Conservation (phyloP, 1,139 yeast species). For the Yamadazyma oceani region DNA sequence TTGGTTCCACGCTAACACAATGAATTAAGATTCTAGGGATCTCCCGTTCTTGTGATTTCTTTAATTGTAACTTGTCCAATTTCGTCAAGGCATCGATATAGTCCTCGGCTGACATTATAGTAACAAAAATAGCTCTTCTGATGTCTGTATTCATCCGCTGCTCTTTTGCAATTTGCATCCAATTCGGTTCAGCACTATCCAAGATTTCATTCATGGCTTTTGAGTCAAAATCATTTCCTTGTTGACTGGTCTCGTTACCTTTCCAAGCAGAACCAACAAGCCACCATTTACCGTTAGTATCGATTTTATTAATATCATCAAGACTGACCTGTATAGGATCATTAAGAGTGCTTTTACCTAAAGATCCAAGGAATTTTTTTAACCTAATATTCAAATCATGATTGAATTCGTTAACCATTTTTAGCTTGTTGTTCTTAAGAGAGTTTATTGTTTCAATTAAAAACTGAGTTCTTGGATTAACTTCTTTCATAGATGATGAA, state of each 20-base stretch:
- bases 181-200: constrained; percentile 76
- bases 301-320: constrained; percentile 75
- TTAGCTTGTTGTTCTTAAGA: constrained; percentile 81
- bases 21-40: constrained; percentile 83
- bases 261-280: constrained; percentile 97
- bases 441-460: constrained; percentile 82
- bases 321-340: constrained; percentile 87
- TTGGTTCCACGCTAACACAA: constrained; percentile 80
- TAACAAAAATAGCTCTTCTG: constrained; percentile 88
- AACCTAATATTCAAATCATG: constrained; percentile 56
- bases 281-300: constrained; percentile 97
- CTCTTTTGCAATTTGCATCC: constrained; percentile 81
- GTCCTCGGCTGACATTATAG: constrained; percentile 94
- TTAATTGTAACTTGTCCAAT: constrained; percentile 74
- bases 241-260: constrained; percentile 40
- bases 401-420: constrained; percentile 46
- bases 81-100: constrained; percentile 84
- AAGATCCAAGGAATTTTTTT: constrained; percentile 64
- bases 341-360: constrained; percentile 42
- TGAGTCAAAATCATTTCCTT: constrained; percentile 26
- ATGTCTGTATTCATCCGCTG: constrained; percentile 96
- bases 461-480: constrained; percentile 72
- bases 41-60: constrained; percentile 82
- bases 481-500: constrained; percentile 23
- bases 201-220: constrained; percentile 53